Evolutionary conservation across 345 rosid species (phyloP).

Genomic region (Toxicodendron radicans): DNA sequence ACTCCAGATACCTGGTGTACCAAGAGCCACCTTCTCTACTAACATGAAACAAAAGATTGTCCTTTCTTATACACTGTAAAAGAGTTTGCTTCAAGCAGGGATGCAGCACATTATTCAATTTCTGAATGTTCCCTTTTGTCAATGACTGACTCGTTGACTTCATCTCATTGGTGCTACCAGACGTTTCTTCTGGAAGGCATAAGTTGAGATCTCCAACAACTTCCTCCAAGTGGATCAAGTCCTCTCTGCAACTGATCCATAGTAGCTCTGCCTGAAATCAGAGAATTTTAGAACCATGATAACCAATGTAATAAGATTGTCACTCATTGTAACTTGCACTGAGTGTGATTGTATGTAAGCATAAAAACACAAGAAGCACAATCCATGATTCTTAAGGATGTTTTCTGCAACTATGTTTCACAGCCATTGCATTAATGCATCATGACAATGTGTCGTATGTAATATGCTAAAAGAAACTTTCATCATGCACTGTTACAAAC

Average conservation of each 20-base stretch:
- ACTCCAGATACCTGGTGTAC: slow-evolving; percentile 29
- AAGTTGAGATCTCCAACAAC: slow-evolving; percentile 42
- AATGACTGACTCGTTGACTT: slow-evolving; percentile 24
- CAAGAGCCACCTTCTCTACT: slow-evolving; percentile 46
- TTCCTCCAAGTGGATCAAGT: slow-evolving; percentile 52
- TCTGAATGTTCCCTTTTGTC: slow-evolving; percentile 39
- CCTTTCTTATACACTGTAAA: slow-evolving; percentile 56
- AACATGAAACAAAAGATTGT: slow-evolving; percentile 31
- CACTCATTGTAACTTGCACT: not conserved
- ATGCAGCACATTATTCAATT: slow-evolving; percentile 40
- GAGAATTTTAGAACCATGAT: slow-evolving; percentile 12
- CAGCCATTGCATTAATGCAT: not conserved
- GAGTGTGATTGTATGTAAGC: not conserved
- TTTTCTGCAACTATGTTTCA: not conserved
- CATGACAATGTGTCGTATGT: not conserved
- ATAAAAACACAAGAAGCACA: not conserved
- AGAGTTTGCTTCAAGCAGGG: slow-evolving; percentile 48
- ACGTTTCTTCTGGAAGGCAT: slow-evolving; percentile 40
- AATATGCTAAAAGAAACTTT: not conserved
- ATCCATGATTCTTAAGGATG: not conserved
- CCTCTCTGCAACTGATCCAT: slow-evolving; percentile 61
- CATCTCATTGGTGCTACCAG: slow-evolving; percentile 16
- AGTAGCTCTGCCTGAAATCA: slow-evolving; percentile 58
- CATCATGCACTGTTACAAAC: not conserved
- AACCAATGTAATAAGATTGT: not conserved